phyloP scores from a whole-genome alignment of 2,329 filamentous ascomycete species.

The Leptographium radiaticola region DNA sequence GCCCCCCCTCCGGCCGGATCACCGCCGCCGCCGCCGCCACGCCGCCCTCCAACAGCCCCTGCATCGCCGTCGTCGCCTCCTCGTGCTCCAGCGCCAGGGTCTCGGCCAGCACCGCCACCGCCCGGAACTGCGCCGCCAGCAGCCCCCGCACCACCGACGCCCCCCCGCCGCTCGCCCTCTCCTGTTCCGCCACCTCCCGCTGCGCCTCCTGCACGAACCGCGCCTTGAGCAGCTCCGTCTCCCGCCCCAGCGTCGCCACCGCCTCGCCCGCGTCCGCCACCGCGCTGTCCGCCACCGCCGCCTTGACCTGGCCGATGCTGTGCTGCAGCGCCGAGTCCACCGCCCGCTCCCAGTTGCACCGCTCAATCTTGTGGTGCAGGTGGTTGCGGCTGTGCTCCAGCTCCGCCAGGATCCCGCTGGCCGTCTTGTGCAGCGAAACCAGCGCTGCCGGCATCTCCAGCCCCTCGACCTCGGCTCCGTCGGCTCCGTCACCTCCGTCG shows the following conservation, averaged over 20 bases:
- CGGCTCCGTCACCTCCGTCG: slow-evolving; percentile 48
- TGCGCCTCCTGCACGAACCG: slow-evolving; percentile 73
- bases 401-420: slow-evolving; percentile 77
- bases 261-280: slow-evolving; percentile 50
- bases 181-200: slow-evolving; percentile 66
- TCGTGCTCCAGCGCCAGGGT: slow-evolving; percentile 73
- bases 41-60: slow-evolving; percentile 65
- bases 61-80: slow-evolving; percentile 66
- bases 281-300: slow-evolving; percentile 50
- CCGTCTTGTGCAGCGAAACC: slow-evolving; percentile 69
- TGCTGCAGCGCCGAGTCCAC: slow-evolving; percentile 82
- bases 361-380: slow-evolving; percentile 71
- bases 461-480: slow-evolving; percentile 49
- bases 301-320: slow-evolving; percentile 63
- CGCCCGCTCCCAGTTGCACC: slow-evolving; percentile 73
- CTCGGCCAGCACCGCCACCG: slow-evolving; percentile 68
- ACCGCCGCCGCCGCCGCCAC: slow-evolving; percentile 65
- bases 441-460: slow-evolving; percentile 52
- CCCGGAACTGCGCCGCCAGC: slow-evolving; percentile 84
- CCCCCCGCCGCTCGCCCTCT: slow-evolving; percentile 56
- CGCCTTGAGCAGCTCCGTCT: slow-evolving; percentile 74
- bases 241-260: slow-evolving; percentile 57
- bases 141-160: slow-evolving; percentile 60
- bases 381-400: slow-evolving; percentile 84
- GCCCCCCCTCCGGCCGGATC: slow-evolving; percentile 42